A percentile compares a stretch with the other conserved stretches of the same genome.
Conservation (phyloP, 2,329 filamentous ascomycete genomes). For the Ophiostoma australiae region DNA sequence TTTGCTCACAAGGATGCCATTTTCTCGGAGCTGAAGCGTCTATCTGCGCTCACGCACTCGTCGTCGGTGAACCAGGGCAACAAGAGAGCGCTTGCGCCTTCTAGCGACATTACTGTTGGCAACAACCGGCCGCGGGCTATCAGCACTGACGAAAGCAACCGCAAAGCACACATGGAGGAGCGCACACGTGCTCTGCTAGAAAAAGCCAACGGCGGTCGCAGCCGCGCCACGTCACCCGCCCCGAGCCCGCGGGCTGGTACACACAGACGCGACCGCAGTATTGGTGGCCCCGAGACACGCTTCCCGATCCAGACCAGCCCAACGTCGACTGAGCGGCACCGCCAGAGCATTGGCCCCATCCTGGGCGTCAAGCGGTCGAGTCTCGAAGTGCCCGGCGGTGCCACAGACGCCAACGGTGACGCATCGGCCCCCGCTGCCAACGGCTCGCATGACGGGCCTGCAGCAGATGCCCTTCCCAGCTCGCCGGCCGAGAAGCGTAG, state of each 20-base stretch:
- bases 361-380: conserved; percentile 58
- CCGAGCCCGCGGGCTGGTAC: conserved; percentile 45
- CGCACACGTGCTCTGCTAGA: conserved; percentile 76
- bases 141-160: conserved; percentile 92
- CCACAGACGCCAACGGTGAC: conserved; percentile 25
- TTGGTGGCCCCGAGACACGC: conserved; percentile 65
- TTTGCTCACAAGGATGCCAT: conserved; percentile 93
- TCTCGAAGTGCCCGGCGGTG: conserved; percentile 68
- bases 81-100: conserved; percentile 23
- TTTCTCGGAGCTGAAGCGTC: conserved; percentile 92
- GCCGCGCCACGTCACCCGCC: conserved; percentile 69
- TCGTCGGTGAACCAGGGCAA: conserved; percentile 43
- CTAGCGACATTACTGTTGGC: conserved; percentile 34
- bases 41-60: conserved; percentile 65
- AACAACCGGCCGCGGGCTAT: conserved; percentile 68
- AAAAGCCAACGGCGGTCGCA: conserved; percentile 58
- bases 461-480: conserved; percentile 8
- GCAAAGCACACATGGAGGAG: conserved; percentile 90
- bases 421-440: conserved; percentile 28
- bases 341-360: conserved; percentile 48
- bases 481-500: conserved; percentile 53
- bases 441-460: conserved; percentile 9
- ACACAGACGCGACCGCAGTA: conserved; percentile 78
- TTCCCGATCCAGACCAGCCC: conserved; percentile 75
- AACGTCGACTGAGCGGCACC: conserved; percentile 49